phyloP scores from a whole-genome alignment of 2,329 filamentous ascomycete species.

The Neoscytalidium dimidiatum region DNA sequence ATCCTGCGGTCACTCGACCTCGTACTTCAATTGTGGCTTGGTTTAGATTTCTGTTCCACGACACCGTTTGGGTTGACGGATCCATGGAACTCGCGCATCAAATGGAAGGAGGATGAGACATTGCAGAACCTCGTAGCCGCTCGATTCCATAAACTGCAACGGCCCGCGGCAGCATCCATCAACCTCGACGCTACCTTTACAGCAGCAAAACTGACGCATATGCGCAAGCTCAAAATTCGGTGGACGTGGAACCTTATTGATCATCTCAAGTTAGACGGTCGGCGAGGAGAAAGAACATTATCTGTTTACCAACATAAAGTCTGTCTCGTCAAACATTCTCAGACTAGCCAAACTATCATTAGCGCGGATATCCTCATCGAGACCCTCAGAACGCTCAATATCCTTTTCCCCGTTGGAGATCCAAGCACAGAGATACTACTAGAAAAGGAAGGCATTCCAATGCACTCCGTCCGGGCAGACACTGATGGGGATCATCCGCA shows the following conservation, averaged over 20 bases:
- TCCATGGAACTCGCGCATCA: neutral
- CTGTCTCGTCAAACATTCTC: conserved; percentile 22
- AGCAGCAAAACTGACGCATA: conserved; percentile 13
- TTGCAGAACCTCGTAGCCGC: neutral
- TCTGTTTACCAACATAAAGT: conserved; percentile 24
- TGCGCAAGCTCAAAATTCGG: neutral
- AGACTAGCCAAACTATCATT: conserved; percentile 14
- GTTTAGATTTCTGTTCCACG: conserved; percentile 16
- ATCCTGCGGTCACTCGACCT: conserved; percentile 22
- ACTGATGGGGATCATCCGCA: neutral
- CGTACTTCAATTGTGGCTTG: conserved; percentile 20
- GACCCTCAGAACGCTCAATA: conserved; percentile 22
- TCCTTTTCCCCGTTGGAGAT: conserved; percentile 24
- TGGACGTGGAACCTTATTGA: conserved; percentile 24
- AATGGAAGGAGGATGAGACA: neutral
- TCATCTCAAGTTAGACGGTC: conserved; percentile 22
- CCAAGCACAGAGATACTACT: conserved; percentile 20
- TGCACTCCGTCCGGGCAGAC: neutral
- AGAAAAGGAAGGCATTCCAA: conserved; percentile 15
- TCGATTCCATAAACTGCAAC: neutral
- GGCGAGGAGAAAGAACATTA: conserved; percentile 19
- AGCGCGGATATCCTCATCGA: conserved; percentile 20
- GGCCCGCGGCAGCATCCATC: neutral
- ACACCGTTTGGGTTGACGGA: neutral
- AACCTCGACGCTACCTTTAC: neutral